phyloP scores from a whole-genome alignment of 495 filamentous ascomycete species.

The Xylaria palmicola region DNA sequence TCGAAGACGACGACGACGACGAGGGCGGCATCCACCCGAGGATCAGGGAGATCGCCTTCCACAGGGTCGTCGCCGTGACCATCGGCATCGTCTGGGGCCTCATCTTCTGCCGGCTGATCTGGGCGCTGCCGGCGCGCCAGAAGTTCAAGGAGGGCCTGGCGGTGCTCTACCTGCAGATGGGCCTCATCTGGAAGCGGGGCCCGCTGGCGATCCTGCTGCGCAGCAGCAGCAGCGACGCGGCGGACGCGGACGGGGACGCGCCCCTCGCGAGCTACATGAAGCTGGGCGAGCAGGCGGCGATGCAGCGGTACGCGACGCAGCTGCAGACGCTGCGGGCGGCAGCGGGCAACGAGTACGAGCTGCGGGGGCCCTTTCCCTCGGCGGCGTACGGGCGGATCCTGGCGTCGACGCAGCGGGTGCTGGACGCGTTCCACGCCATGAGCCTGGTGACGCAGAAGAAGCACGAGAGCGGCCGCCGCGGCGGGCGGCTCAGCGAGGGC shows the following conservation, averaged over 20 bases:
- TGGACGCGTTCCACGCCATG: conserved; percentile 94
- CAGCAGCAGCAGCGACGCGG: no score
- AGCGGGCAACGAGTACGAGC: conserved; percentile 77
- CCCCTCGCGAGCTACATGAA: conserved; percentile 70
- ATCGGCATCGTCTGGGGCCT: conserved; percentile 90
- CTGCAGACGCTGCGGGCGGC: conserved; percentile 72
- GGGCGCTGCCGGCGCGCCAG: conserved; percentile 84
- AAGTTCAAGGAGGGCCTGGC: conserved; percentile 86
- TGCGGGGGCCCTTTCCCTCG: conserved; percentile 80
- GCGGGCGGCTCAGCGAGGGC: conserved; percentile 68
- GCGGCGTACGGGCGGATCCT: conserved; percentile 68
- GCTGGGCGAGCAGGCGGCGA: conserved; percentile 72
- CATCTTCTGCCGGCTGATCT: conserved; percentile 83
- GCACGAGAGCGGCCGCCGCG: no score
- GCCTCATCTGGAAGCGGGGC: conserved; percentile 96
- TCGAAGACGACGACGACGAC: conserved; percentile 75
- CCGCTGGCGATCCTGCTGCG: conserved; percentile 71
- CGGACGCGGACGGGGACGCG: no score
- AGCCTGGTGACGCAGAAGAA: conserved; percentile 87
- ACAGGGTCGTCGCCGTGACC: conserved; percentile 85
- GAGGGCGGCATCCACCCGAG: conserved; percentile 84
- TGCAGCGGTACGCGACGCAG: conserved; percentile 54
- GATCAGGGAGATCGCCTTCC: conserved; percentile 85
- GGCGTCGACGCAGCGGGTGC: conserved; percentile 73
- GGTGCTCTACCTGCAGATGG: conserved; percentile 87